Base-by-base conservation (phyloP, 352 stramenopile genomes). In the Pythium utonaiense region DNA sequence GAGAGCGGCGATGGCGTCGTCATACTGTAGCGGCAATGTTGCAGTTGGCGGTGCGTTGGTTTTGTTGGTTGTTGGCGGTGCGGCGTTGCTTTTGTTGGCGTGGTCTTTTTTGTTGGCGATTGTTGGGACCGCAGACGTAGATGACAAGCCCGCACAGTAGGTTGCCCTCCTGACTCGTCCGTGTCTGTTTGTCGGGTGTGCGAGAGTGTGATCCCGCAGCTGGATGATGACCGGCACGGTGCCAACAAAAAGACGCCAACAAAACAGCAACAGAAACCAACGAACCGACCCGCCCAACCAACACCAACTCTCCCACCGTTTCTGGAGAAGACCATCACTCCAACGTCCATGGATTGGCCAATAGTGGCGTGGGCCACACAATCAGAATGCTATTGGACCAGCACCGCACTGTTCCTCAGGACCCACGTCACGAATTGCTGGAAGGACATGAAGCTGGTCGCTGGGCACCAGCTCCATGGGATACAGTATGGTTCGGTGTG, bases 281-380 rank as follows among this genome's bases (percentile, higher is more conserved):
- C 40, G 24, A 24, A 31, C 30, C n/a, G 17, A 54, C 6, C 16
- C 24, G 14, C 17, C 13, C 53, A 55, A 61, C 25, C 21, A 30
- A 61, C 51, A 40, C 41, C 54, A 45, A 52, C 55, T 47, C 40
- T 45, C 40, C 40, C 40, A 47, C 40, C 28, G 5, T 33, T 33
- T 33, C 28, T 33, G 28, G 24, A 17, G 31, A 33, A 3, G 53
- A 60, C 38, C 53, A 60, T 60, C 53, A 60, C 53, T 60, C 53
- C 48, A 25, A 1, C 10, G 51, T 30, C 12, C 24, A 54, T 38
- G 40, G 19, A 22, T 34, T 24, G 38, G 41, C 53, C 25, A 40
- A 49, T 22, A 28, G 51, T 27, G 33, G 44, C 33, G 44, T 51
- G 44, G 44, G 22, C 22, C 44, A 51, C 44, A 57, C 27, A 49